A percentile compares a stretch with the other conserved stretches of the same genome.
These are phyloP conservation scores for Diaporthe ilicicola DNA, from an alignment of 2,329 filamentous ascomycete genomes.

Conservation along the genomic window DNA sequence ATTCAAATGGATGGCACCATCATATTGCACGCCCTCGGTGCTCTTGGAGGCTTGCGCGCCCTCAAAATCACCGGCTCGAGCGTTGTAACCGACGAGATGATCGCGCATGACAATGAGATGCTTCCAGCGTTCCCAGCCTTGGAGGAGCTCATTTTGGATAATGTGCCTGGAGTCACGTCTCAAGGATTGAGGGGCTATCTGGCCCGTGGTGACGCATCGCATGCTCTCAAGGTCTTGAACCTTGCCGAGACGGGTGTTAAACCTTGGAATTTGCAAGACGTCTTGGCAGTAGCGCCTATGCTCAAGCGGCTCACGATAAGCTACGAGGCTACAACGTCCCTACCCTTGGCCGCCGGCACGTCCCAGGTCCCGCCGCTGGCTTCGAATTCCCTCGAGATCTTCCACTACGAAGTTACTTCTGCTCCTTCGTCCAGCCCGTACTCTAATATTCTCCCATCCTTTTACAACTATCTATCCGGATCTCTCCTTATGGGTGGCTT, in stretches of 20 bases:
- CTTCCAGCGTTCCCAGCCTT: constrained; percentile 79
- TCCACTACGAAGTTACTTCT: constrained; percentile 85
- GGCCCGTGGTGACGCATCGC: constrained; percentile 64
- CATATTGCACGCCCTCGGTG: constrained; percentile 75
- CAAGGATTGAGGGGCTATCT: constrained; percentile 77
- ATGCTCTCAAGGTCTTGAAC: constrained; percentile 72
- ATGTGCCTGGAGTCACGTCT: constrained; percentile 76
- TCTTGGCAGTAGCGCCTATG: constrained; percentile 65
- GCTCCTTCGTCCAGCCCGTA: constrained; percentile 65
- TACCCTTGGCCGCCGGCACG: constrained; percentile 56
- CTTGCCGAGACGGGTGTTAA: constrained; percentile 77
- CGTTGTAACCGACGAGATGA: constrained; percentile 80
- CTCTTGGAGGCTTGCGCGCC: constrained; percentile 73
- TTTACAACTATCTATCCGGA: constrained; percentile 87
- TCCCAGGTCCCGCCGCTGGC: constrained; percentile 66
- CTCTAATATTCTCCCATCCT: constrained; percentile 63
- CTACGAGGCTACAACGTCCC: constrained; percentile 57
- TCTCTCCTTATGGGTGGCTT: constrained; percentile 81
- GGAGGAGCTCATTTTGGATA: constrained; percentile 75
- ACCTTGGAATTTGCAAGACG: constrained; percentile 65
- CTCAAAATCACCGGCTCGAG: constrained; percentile 77
- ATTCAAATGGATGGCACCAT: constrained; percentile 75
- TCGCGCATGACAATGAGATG: constrained; percentile 67
- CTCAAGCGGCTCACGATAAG: constrained; percentile 67
- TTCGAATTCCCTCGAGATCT: constrained; percentile 73